Evolutionary conservation across 192 early-diverging fungal genomes (phyloP), one percentile per base, ranked within the genome.

Genomic region (Umbelopsis isabellina): DNA sequence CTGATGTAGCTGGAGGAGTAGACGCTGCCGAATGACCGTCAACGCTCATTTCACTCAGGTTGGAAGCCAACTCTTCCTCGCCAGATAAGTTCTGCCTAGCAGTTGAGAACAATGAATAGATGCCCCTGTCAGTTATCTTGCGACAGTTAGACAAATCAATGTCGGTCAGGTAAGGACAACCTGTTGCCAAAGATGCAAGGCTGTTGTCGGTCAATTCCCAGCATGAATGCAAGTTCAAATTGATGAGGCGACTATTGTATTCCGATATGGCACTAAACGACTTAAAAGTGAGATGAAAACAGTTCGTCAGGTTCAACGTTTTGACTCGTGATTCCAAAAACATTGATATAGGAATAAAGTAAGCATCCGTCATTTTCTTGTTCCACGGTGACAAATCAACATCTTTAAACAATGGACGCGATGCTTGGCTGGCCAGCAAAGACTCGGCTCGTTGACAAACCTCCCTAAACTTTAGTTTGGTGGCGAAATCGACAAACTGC

Each of bases 91-190:
- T 27, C 13, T 61, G 55, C 25, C 30, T 11, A 3, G 55, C 23
- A 1, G 55, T 80, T 47, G 84, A 80, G 53, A 91, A 75, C 1
- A 93, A 70, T 7, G 73, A 37, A 21, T 78, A 74, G 3, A 94
- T 77, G 12, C 87, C 88, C 6, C 68, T 73, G 65, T 92, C 86
- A 9, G 87, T 90, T 0, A 94, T 80, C 74, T 94, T 93, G 18
- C 92, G 75, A 73, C 92, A 94, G 70, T 94, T 94, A n/a, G 84
- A 86, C 23, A 94, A 75, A 71, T 94, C 88, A n/a, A 94, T 67
- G 3, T 58, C 75, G 13, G 69, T 55, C 2, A 94, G 77, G 18
- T 74, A 74, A 10, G 71, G 72, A 44, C 86, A 89, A 30, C 73
- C 69, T 12, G 68, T 55, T 10, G 83, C 84, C 18, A 92, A 47